A percentile compares a stretch with the other conserved stretches of the same genome.
These are phyloP conservation scores for Medicago ruthenica DNA, from an alignment of 306 rosid genomes.

Conservation along the genomic window DNA sequence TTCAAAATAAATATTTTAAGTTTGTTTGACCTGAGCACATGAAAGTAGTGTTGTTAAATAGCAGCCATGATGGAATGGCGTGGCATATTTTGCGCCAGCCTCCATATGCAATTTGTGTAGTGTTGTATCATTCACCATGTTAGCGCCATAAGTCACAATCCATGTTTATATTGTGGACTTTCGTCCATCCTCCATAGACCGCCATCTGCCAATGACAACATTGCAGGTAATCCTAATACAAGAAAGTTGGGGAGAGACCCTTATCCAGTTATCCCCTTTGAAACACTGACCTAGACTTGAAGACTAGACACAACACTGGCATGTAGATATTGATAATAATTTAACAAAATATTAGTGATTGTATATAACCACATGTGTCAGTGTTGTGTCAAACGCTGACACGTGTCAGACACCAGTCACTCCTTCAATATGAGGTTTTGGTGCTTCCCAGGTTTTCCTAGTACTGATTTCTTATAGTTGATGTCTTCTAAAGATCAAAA, in stretches of 20 bases:
- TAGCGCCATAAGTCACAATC: background rate
- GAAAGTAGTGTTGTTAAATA: background rate
- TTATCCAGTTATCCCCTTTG: background rate
- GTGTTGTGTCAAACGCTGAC: background rate
- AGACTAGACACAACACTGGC: background rate
- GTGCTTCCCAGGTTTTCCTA: background rate
- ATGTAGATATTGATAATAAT: background rate
- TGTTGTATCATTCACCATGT: background rate
- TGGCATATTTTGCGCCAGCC: background rate
- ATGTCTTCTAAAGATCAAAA: background rate
- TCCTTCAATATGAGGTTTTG: background rate
- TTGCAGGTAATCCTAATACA: background rate
- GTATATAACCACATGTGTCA: background rate
- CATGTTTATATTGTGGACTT: background rate
- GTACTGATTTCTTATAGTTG: conserved; percentile 4
- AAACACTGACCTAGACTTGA: background rate
- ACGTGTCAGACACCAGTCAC: background rate
- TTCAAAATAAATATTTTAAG: background rate
- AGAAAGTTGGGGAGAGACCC: background rate
- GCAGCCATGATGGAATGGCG: background rate
- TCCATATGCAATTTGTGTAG: background rate
- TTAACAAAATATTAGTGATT: background rate
- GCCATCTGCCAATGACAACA: background rate
- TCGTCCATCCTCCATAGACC: background rate
- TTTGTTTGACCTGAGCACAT: background rate